Evolutionary conservation across 768 basidiomycete species (phyloP).

Genomic region (Leccinum subtestaceum): DNA sequence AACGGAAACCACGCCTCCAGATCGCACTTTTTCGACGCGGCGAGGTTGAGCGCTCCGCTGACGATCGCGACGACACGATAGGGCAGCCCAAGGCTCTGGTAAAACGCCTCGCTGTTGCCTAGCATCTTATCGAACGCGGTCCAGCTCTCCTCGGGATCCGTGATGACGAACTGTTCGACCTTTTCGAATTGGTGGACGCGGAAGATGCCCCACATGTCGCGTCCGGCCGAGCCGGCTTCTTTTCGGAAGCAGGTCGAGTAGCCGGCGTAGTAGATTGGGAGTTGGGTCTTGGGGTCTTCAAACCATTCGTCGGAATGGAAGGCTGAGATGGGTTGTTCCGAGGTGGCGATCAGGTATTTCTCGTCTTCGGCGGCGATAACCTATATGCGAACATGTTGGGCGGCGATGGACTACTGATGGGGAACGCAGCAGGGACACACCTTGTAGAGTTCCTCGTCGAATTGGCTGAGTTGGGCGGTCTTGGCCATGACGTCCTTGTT

Average conservation of each 20-base stretch:
- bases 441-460: conserved; percentile 98
- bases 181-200: conserved; percentile 99
- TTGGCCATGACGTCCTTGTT: conserved; percentile 96
- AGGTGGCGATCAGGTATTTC: conserved; percentile 98
- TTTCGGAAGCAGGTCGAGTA: conserved; percentile 98
- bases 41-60: conserved; percentile 94
- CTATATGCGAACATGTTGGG: conserved; percentile 32
- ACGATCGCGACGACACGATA: conserved; percentile 95
- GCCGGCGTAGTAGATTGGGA: conserved; percentile 88
- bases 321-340: conserved; percentile 97
- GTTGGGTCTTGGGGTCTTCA: conserved; percentile 84
- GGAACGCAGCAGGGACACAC: conserved; percentile 34
- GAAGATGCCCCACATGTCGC: conserved; percentile 99
- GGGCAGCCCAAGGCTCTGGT: conserved; percentile 89
- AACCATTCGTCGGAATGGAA: conserved; percentile 98
- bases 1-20: conserved; percentile 99
- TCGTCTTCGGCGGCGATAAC: conserved; percentile 89
- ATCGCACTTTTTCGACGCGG: conserved; percentile 96
- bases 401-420: neutral
- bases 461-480: conserved; percentile 96
- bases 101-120: conserved; percentile 87
- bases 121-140: conserved; percentile 92
- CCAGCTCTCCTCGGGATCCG: conserved; percentile 93
- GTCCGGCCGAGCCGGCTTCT: conserved; percentile 95
- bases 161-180: conserved; percentile 95